These are phyloP conservation scores for Porphyrellus cyaneotinctus DNA, from an alignment of 768 basidiomycete species.

Conservation along the genomic window DNA sequence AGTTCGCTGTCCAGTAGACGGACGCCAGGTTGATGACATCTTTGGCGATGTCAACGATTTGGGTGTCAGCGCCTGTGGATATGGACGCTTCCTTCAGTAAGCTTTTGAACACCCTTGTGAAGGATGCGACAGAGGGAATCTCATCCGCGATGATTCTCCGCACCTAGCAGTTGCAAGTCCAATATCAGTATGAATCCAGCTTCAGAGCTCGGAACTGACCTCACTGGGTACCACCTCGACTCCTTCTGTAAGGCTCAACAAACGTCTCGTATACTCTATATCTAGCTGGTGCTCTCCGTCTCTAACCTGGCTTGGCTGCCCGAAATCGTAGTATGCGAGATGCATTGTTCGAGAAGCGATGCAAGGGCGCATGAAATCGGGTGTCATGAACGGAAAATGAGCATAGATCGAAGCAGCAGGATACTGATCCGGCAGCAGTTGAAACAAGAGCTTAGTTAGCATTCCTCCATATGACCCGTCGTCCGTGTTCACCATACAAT, in stretches of 20 bases:
- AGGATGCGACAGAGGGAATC: slow-evolving; percentile 4
- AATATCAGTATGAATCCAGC: background rate
- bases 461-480: slow-evolving; percentile 78
- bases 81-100: slow-evolving; percentile 15
- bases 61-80: background rate
- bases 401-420: slow-evolving; percentile 62
- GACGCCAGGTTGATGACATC: slow-evolving; percentile 66
- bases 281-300: background rate
- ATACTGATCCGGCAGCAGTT: slow-evolving; percentile 66
- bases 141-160: slow-evolving; percentile 14
- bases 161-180: slow-evolving; percentile 4
- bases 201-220: slow-evolving; percentile 9
- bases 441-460: slow-evolving; percentile 69
- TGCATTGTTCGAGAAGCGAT: slow-evolving; percentile 34
- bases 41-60: slow-evolving; percentile 54
- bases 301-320: slow-evolving; percentile 37
- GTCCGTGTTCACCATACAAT: slow-evolving; percentile 56
- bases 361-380: slow-evolving; percentile 40
- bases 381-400: slow-evolving; percentile 79
- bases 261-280: slow-evolving; percentile 13
- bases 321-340: slow-evolving; percentile 54
- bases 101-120: slow-evolving; percentile 6
- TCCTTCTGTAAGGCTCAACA: slow-evolving; percentile 16
- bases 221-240: background rate
- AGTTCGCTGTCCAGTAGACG: slow-evolving; percentile 54